Evolutionary conservation across 2,329 filamentous ascomycete genomes (phyloP), one percentile per base, ranked within the genome.

Genomic region (Thielaviopsis populi): DNA sequence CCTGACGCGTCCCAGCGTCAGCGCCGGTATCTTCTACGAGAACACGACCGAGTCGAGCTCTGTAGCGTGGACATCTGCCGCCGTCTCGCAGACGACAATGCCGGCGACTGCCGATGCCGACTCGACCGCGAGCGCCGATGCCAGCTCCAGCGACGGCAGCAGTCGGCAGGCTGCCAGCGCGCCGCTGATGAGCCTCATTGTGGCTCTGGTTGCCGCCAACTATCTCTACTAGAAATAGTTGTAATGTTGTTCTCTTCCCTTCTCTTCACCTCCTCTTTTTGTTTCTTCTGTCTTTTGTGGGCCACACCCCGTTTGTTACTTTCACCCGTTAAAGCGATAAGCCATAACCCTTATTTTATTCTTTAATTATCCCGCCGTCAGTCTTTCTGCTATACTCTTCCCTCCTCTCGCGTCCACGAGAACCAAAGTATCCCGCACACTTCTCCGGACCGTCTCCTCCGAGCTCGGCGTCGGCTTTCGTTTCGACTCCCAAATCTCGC

Each of bases 1-100:
- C 43, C 62, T 68, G 13, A 50, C 37, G 5, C 54, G 41, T 1
- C 70, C 71, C 6, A 73, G 71, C n/a, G 69, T 74, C 46, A 67
- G 70, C 65, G 77, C 76, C 15, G 80, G 77, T 68, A 75, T 83
- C 68, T 83, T 83, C 75, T 78, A 79, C 64, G 79, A 83, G 73
- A 80, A 80, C 64, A 70, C 70, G 67, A 78, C 74, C 19, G 67
- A 69, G 13, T 59, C 69, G 15, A 68, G 65, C 43, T 64, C 64
- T 2, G 33, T 42, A 43, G 53, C n/a, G 8, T 61, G 43, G 46
- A 53, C 63, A 10, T 60, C 54, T 1, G 46, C 50, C 24, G 17
- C 11, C 15, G 27, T 33, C 22, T 41, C 61, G n/a, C 43, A 59
- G 11, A 63, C 69, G 11, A 37, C 33, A 13, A 53, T 41, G 13